These are phyloP conservation scores for Aristolochia contorta DNA, from an alignment of 164 flowering plant species.

Conservation along the genomic window DNA sequence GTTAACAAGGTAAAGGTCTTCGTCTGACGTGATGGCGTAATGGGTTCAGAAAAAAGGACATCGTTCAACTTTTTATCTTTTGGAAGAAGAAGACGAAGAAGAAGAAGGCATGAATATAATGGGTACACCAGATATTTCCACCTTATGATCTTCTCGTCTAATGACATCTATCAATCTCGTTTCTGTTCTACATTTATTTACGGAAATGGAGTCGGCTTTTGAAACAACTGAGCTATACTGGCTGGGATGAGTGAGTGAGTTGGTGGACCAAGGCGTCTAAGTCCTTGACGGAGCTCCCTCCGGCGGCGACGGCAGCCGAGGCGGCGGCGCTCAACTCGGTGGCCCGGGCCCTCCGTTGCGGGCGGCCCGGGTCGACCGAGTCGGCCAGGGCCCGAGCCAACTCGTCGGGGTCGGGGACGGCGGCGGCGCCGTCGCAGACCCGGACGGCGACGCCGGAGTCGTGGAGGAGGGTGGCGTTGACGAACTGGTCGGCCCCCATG, in stretches of 20 bases:
- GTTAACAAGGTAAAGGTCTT: too few species aligned
- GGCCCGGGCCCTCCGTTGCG: conserved; percentile 16
- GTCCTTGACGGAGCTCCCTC: conserved; percentile 30
- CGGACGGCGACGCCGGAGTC: conserved; percentile 23
- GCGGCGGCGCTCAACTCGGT: conserved; percentile 21
- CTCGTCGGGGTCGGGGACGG: conserved; percentile 27
- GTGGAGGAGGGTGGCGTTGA: conserved; percentile 31
- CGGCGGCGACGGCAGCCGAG: conserved; percentile 17
- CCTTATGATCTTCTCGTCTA: too few species aligned
- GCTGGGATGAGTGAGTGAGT: conserved; percentile 11
- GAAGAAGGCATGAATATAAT: too few species aligned
- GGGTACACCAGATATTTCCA: too few species aligned
- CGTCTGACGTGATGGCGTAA: too few species aligned
- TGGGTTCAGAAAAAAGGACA: too few species aligned
- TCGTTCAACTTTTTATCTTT: too few species aligned
- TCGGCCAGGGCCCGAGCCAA: conserved; percentile 18
- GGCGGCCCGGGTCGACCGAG: conserved; percentile 7
- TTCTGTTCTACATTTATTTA: too few species aligned
- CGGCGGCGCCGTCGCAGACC: conserved; percentile 28
- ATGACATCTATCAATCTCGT: too few species aligned
- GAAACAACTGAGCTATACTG: too few species aligned
- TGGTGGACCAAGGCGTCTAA: conserved; percentile 22
- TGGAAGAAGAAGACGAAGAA: too few species aligned
- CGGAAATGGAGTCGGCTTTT: too few species aligned
- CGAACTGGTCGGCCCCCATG: conserved; percentile 49